Conservation (phyloP, 139 green algal genomes). For the Spirogloea muscicola region DNA sequence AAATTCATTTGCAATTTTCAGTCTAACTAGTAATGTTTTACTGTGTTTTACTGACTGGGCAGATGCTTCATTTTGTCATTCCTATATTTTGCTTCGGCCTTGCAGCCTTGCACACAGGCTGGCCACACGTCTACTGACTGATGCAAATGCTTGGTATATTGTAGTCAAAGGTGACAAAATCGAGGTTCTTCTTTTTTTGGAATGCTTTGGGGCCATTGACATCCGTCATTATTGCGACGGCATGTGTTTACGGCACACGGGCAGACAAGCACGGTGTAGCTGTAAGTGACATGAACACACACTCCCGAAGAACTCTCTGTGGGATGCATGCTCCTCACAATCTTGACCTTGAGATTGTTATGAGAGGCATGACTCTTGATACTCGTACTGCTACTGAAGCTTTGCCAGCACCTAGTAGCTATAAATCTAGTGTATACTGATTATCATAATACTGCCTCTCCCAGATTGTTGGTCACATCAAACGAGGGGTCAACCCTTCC, state of each 20-base stretch:
- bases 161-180: slow-evolving; percentile 15
- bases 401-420: not conserved
- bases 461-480: slow-evolving; percentile 29
- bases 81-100: not conserved
- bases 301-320: no score
- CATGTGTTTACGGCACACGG: slow-evolving; percentile 10
- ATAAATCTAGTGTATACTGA: not conserved
- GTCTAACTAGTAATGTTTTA: not conserved
- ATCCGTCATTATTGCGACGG: slow-evolving; percentile 15
- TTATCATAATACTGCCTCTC: not conserved
- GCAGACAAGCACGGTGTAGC: slow-evolving; percentile 12
- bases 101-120: no score
- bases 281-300: no score
- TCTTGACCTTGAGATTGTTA: not conserved
- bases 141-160: no score
- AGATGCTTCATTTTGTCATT: not conserved
- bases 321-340: no score
- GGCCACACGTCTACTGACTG: no score
- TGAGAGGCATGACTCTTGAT: not conserved
- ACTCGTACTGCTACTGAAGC: not conserved
- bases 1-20: not conserved
- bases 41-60: not conserved
- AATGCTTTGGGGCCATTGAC: slow-evolving; percentile 27
- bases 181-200: slow-evolving; percentile 30
- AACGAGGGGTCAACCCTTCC: slow-evolving; percentile 14